A percentile compares a stretch with the other conserved stretches of the same genome.
Evolutionary conservation across 2,329 filamentous ascomycete species (phyloP).

Genomic region (Tetracladium maxilliforme): DNA sequence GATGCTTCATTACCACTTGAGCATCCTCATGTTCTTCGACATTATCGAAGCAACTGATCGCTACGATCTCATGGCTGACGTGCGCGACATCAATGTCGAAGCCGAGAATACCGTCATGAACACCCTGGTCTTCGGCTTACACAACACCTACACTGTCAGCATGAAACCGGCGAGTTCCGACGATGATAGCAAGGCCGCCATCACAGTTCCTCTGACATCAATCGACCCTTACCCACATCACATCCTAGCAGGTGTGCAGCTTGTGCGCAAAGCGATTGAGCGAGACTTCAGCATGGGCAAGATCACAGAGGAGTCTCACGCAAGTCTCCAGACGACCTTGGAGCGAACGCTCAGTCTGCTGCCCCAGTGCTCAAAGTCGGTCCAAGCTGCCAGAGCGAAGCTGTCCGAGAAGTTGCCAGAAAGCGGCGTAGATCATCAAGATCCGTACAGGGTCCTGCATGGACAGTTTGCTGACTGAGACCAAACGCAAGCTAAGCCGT

Average conservation of each 20-base stretch:
- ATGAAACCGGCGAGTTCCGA: too few species aligned
- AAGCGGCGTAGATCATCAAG: too few species aligned
- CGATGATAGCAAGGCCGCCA: constrained; percentile 1
- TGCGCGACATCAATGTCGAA: constrained; percentile 9
- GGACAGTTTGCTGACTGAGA: too few species aligned
- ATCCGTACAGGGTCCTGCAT: too few species aligned
- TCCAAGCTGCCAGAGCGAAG: constrained; percentile 4
- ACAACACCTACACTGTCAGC: constrained; percentile 11
- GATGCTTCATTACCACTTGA: constrained; percentile 13
- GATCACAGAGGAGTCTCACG: constrained; percentile 10
- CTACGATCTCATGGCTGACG: constrained; percentile 10
- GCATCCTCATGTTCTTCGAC: constrained; percentile 13
- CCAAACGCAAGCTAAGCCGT: too few species aligned
- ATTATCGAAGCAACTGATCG: constrained; percentile 12
- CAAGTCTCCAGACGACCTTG: constrained; percentile 10
- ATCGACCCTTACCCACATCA: constrained; percentile 16
- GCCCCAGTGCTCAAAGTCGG: constrained; percentile 15
- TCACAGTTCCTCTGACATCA: constrained; percentile 11
- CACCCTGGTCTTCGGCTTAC: constrained; percentile 12
- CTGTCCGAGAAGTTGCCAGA: too few species aligned
- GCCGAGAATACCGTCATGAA: constrained; percentile 13
- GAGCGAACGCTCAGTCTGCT: constrained; percentile 11
- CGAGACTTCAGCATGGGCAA: constrained; percentile 10
- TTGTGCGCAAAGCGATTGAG: constrained; percentile 12
- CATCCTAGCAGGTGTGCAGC: constrained; percentile 13